Base-by-base conservation (phyloP, 2,329 filamentous ascomycete species). In the Sporothrix variecibatus region DNA sequence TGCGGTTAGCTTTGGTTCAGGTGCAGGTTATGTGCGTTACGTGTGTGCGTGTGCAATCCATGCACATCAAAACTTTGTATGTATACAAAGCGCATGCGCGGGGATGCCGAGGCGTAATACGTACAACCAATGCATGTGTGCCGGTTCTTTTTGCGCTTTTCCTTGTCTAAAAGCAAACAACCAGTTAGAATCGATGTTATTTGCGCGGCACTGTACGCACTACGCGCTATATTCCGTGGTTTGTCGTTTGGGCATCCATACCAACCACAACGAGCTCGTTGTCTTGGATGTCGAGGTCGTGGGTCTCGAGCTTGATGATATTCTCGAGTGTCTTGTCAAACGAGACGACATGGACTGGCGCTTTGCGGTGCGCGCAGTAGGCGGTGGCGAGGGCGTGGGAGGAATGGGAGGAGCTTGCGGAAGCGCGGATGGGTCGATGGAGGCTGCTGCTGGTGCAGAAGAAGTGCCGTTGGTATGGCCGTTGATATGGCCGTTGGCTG, bases 291-390 rank as follows among this genome's bases (percentile, higher is more conserved):
- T 76, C 75, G 28, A 78, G 73, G 70, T 78, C 77, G 72, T 77
- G 74, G 15, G 64, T 74, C 26, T 75, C 72, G n/a, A 78, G 75
- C 75, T 77, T 77, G 64, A 78, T 68, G 20, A 74, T 71, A 70
- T 78, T 76, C 43, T 77, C 75, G 23, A 78, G 67, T 4, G 73
- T 76, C 75, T 77, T 78, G 71, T 78, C 77, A 46, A 78, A 78
- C 5, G 77, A 77, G 31, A 78, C 77, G 17, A 72, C 74, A 43
- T 74, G 72, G 75, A 75, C 53, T 75, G 73, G 11, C 75, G 74
- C 43, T 74, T 74, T 23, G 53, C 31, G 0, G 64, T 17, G 49
- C 74, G 76, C 6, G 74, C 53, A 0, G 58, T 71, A 2, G 46
- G 62, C 5, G 73, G 67, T 28, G 69, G 53, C 31, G 62, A 72